A percentile compares a stretch with the other conserved stretches of the same genome.
phyloP scores from a whole-genome alignment of 345 rosid genomes.

The Populus nigra region DNA sequence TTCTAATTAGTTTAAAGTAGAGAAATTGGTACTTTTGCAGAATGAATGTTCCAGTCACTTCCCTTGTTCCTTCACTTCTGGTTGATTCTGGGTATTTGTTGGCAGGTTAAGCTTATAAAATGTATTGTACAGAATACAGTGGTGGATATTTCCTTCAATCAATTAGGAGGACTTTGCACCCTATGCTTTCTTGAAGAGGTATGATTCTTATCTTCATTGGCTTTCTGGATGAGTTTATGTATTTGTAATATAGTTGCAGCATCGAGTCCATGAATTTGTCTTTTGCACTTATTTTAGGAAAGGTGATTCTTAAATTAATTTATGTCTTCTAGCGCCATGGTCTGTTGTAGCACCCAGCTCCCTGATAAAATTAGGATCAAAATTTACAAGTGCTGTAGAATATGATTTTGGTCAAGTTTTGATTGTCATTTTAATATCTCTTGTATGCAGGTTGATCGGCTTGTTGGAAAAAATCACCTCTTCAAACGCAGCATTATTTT shows the following conservation, averaged over 20 bases:
- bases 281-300: neutral
- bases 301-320: neutral
- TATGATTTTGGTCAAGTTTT: neutral
- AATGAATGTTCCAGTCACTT: neutral
- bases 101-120: constrained; percentile 78
- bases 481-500: constrained; percentile 77
- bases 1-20: neutral
- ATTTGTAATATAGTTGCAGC: neutral
- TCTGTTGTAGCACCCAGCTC: neutral
- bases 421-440: neutral
- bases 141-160: constrained; percentile 85
- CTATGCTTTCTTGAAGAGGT: constrained; percentile 82
- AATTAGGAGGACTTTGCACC: constrained; percentile 65
- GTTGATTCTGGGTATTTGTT: constrained; percentile 18
- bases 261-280: neutral
- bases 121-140: constrained; percentile 58
- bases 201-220: constrained; percentile 4
- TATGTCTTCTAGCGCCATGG: neutral
- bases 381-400: neutral
- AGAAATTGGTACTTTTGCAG: neutral
- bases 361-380: neutral
- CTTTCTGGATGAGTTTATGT: constrained; percentile 4
- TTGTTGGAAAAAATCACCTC: constrained; percentile 69
- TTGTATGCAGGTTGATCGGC: constrained; percentile 57
- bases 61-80: neutral